Evolutionary conservation across 2,329 filamentous ascomycete genomes (phyloP), one percentile per base, ranked within the genome.

Genomic region (Colletotrichum nymphaeae): DNA sequence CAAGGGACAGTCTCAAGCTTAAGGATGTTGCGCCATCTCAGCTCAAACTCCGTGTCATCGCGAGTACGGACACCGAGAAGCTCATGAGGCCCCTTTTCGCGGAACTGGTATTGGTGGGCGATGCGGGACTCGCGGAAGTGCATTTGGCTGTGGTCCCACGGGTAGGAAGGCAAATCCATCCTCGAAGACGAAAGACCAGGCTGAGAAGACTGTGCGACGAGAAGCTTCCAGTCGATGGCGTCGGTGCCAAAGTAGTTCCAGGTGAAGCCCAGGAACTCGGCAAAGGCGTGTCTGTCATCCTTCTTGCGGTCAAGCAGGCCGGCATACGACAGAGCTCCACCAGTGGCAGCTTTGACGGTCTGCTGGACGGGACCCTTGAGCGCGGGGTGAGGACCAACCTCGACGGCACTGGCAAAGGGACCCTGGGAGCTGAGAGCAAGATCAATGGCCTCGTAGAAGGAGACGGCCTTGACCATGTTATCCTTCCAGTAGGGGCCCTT

Each of bases 261-360:
- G 60, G 81, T 78, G 71, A 78, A 80, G 5, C 81, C 81, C 2
- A 84, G 75, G 42, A 83, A 83, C 0, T 82, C 72, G 1, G 80
- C 76, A 24, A 84, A 78, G 0, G 80, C 78, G 3, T 78, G 37
- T 1, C 77, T 76, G 24, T 82, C 81, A 11, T 81, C 77, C 22
- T 77, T 74, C 0, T 77, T 78, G 26, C 84, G 76, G 9, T 76
- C 69, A 0, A 85, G 78, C 0, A 83, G 37, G 2, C 81, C 80
- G 0, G 76, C 74, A 72, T 85, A 85, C 0, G 79, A 79, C 1
- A 82, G 57, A 1, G 67, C 49, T 2, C 66, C 52, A 5, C 72
- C 80, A 42, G 84, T 83, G 8, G 85, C 81, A 1, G 79, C 79
- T 75, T 87, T 87, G 30, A 88, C 78, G 16, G 87, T 84, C 65